Conservation (phyloP, 2,329 filamentous ascomycete species). For the Colletotrichum sidae region DNA sequence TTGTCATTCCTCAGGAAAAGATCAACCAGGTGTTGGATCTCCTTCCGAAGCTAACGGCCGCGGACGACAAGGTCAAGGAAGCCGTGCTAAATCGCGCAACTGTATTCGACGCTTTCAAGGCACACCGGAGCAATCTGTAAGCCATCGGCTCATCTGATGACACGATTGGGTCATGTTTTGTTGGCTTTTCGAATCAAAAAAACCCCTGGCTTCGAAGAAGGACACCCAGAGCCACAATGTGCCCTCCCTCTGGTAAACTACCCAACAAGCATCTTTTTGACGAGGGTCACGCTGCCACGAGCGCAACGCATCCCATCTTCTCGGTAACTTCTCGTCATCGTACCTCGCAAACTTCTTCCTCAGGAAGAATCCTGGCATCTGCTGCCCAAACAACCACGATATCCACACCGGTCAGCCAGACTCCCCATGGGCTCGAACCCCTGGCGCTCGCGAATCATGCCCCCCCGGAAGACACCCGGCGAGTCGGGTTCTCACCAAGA, state of each 20-base stretch:
- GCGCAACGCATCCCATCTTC: no score
- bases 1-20: slow-evolving; percentile 72
- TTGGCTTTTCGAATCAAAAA: slow-evolving; percentile 36
- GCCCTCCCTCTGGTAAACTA: no score
- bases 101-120: slow-evolving; percentile 75
- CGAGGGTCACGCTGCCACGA: no score
- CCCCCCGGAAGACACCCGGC: neutral
- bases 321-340: no score
- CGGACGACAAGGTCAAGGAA: slow-evolving; percentile 71
- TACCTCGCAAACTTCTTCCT: no score
- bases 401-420: neutral
- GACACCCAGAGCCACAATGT: no score
- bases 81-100: slow-evolving; percentile 72
- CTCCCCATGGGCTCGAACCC: slow-evolving; percentile 6
- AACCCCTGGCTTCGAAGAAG: neutral
- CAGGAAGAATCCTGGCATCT: no score
- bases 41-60: slow-evolving; percentile 61
- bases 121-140: slow-evolving; percentile 58
- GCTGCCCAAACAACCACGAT: no score
- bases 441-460: slow-evolving; percentile 6
- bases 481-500: no score
- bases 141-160: neutral
- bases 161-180: slow-evolving; percentile 21
- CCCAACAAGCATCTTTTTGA: no score
- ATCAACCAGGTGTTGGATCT: slow-evolving; percentile 71